Percentiles rank a stretch among this genome's conserved stretches.
Conservation (phyloP, 495 filamentous ascomycete species). For the Neurospora discreta region DNA sequence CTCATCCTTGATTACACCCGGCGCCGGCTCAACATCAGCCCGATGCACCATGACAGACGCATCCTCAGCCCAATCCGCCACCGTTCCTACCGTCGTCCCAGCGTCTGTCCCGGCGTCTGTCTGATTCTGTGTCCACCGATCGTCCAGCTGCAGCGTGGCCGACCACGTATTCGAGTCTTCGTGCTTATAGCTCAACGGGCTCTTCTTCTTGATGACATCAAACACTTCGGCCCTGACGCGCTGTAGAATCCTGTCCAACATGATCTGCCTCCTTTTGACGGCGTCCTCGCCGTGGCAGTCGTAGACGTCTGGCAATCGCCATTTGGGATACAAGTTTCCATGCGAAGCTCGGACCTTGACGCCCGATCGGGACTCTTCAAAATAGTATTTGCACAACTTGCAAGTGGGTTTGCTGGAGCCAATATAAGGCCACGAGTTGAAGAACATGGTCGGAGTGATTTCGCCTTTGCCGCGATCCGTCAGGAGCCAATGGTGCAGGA, state of each 20-base stretch:
- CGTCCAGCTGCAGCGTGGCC: neutral
- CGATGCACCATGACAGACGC: neutral
- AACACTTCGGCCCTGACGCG: neutral
- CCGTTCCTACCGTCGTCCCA: neutral
- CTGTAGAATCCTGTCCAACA: neutral
- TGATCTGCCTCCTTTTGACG: neutral
- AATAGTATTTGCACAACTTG: constrained; percentile 16
- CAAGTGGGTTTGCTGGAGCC: constrained; percentile 21
- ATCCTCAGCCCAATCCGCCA: neutral
- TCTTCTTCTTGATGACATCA: neutral
- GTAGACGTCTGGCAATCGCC: constrained; percentile 12
- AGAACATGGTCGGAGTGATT: constrained; percentile 6
- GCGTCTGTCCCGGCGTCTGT: neutral
- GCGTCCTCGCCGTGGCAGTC: neutral
- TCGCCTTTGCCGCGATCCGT: neutral
- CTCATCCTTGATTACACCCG: neutral
- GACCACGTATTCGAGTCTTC: neutral
- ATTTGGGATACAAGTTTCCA: constrained; percentile 14
- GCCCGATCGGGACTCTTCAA: constrained; percentile 1
- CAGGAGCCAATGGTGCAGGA: constrained; percentile 1
- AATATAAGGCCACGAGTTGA: constrained; percentile 15
- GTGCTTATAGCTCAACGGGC: neutral
- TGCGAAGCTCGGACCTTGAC: constrained; percentile 1
- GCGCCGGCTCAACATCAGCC: neutral
- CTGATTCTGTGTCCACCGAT: neutral